Evolutionary conservation across 2,329 filamentous ascomycete species (phyloP).

Genomic region (Botrytis squamosa): DNA sequence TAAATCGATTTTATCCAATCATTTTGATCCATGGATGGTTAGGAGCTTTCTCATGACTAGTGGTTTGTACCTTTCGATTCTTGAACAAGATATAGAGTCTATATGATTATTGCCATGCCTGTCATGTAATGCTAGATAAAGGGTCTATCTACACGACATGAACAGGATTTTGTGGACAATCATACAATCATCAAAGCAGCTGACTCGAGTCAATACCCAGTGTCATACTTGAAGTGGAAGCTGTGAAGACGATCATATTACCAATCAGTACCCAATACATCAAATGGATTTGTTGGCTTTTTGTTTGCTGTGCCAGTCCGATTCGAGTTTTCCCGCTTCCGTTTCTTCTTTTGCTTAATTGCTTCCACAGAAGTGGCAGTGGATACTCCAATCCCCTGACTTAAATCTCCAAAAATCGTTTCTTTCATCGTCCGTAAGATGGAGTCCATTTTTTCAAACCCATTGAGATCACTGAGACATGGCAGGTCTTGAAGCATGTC

Average conservation of each 20-base stretch:
- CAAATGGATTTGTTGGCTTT: slow-evolving; percentile 16
- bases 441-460: slow-evolving; percentile 1
- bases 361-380: not conserved
- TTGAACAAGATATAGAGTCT: not conserved
- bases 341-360: slow-evolving; percentile 29
- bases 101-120: no score
- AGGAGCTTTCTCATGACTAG: not conserved
- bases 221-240: not conserved
- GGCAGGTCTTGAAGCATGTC: slow-evolving; percentile 31
- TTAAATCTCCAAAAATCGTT: not conserved
- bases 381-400: not conserved
- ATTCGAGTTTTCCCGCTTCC: slow-evolving; percentile 18
- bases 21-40: not conserved
- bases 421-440: not conserved
- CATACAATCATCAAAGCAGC: not conserved
- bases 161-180: not conserved
- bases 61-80: not conserved
- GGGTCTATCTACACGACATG: not conserved
- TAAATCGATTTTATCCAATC: not conserved
- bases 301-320: not conserved
- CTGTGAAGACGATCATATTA: not conserved
- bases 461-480: not conserved
- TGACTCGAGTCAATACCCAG: not conserved
- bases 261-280: slow-evolving; percentile 11
- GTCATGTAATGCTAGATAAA: not conserved